A percentile compares a stretch with the other conserved stretches of the same genome.
These are phyloP conservation scores for Cyamopsis tetragonoloba DNA, from an alignment of 306 rosid genomes.

Conservation along the genomic window DNA sequence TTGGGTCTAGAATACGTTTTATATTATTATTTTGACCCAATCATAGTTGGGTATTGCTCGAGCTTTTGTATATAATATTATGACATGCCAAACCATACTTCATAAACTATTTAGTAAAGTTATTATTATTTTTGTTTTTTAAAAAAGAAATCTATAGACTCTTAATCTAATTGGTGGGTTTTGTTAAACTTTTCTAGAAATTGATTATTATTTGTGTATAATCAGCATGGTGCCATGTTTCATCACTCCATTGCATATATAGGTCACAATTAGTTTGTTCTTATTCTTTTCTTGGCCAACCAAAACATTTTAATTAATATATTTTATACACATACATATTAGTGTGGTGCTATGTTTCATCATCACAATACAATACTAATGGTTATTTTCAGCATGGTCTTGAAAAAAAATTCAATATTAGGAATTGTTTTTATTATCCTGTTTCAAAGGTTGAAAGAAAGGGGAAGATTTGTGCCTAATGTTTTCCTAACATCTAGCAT, in stretches of 20 bases:
- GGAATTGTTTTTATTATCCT: constrained; percentile 45
- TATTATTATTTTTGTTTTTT: not conserved
- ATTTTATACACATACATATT: not conserved
- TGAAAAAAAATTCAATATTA: constrained; percentile 14
- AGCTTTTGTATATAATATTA: constrained; percentile 1
- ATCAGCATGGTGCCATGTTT: constrained; percentile 24
- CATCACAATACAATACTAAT: constrained; percentile 13
- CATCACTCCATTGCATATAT: constrained; percentile 23
- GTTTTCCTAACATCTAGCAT: constrained; percentile 39
- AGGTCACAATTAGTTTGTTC: not conserved
- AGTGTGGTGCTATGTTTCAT: constrained; percentile 34
- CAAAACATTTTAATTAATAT: constrained; percentile 23
- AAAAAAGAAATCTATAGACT: not conserved
- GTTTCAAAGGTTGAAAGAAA: constrained; percentile 8
- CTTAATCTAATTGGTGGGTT: not conserved
- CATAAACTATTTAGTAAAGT: not conserved
- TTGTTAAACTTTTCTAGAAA: constrained; percentile 20
- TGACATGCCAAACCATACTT: constrained; percentile 9
- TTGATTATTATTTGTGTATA: not conserved
- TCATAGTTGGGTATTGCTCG: not conserved
- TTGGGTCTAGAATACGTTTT: not conserved
- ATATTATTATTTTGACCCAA: constrained; percentile 27
- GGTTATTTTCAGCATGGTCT: constrained; percentile 22
- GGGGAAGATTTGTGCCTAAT: constrained; percentile 25
- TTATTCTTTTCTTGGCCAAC: constrained; percentile 21